Evolutionary conservation across 2,329 filamentous ascomycete species (phyloP), one percentile per base, ranked within the genome.

Genomic region (Didymella lethalis): DNA sequence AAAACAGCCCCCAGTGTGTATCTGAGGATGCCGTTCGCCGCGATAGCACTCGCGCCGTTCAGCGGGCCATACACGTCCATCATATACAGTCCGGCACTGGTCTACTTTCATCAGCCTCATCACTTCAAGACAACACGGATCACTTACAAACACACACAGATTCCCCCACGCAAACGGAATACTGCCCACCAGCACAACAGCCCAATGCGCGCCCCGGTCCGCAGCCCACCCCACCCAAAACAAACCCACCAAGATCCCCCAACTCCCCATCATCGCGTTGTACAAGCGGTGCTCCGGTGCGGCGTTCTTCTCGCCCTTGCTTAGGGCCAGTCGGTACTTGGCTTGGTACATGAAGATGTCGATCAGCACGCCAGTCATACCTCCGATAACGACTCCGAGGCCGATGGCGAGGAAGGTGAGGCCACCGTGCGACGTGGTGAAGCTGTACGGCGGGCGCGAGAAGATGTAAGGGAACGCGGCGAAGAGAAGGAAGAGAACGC

Each of bases 151-250:
- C 2, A 89, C 77, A 59, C 81, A 85, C 0, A 88, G 72, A 64
- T 87, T 88, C 1, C 86, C 86, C 80, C 83, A 86, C 0, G 84
- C 84, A 65, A 88, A 88, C 0, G 83, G 78, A 2, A 86, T 75
- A 7, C 85, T 83, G 4, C 84, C 82, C 0, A 83, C 71, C 0
- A 82, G 79, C 0, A 84, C 81, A 23, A 80, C 80, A 0, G 79
- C 81, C 83, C 85, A 87, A 3, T 80, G 79, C 1, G 83, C 68
- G 7, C 76, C 77, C 0, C 63, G 57, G 4, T 78, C 72, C 0
- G 83, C 82, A 1, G 83, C 82, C 86, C 86, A 88, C 0, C 81
- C 85, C 63, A 86, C 86, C 84, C 86, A 86, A 66, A 88, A 87
- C 10, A 88, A 68, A 0, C 81, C 81, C 0, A 84, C 50, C 0